Evolutionary conservation across 2,329 filamentous ascomycete species (phyloP).

Genomic region (Apiospora marii): DNA sequence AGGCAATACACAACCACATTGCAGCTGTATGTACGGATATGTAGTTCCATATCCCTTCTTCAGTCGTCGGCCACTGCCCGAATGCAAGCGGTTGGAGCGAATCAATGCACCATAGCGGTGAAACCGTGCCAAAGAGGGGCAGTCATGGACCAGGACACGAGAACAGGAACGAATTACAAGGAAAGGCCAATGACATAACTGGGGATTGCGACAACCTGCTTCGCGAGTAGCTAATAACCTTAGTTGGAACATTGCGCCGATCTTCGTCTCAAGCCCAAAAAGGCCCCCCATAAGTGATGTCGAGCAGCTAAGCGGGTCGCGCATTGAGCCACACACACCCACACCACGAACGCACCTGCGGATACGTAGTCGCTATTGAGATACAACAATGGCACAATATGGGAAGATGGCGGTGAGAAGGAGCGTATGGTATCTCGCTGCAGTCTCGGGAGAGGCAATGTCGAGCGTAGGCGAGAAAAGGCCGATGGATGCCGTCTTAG

Average conservation of each 20-base stretch:
- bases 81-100: conserved; percentile 2
- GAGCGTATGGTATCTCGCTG: not conserved
- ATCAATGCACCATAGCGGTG: conserved; percentile 16
- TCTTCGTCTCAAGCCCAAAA: conserved; percentile 17
- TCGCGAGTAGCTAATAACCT: conserved; percentile 16
- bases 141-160: conserved; percentile 1
- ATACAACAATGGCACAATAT: not conserved
- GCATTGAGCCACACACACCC: not conserved
- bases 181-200: conserved; percentile 15
- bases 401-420: conserved; percentile 10
- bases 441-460: not conserved
- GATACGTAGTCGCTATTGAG: not conserved
- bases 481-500: not conserved
- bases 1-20: not conserved
- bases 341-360: not conserved
- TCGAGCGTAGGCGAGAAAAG: not conserved
- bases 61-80: not conserved
- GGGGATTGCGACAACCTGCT: conserved; percentile 17
- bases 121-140: conserved; percentile 21
- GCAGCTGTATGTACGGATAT: not conserved
- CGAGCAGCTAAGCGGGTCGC: conserved; percentile 18
- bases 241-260: conserved; percentile 19
- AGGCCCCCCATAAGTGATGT: conserved; percentile 1
- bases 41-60: not conserved
- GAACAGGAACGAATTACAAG: conserved; percentile 16